These are phyloP conservation scores for Mycena chlorophos DNA, from an alignment of 768 basidiomycete genomes.

Conservation along the genomic window DNA sequence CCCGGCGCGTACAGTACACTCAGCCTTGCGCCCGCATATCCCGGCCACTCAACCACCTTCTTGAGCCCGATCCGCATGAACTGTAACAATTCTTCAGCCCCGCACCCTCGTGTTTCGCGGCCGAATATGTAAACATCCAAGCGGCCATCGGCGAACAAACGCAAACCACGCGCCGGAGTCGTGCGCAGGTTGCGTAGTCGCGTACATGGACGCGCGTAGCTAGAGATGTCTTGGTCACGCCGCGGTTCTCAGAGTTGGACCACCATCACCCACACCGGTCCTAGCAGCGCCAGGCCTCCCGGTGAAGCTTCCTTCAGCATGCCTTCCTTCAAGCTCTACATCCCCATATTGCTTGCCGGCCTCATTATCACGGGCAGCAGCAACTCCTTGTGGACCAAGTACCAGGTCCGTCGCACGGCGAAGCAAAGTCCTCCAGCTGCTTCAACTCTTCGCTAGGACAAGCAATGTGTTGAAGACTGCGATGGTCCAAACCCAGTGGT, in stretches of 20 bases:
- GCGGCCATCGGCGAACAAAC: too few relatives aligned
- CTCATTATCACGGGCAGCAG: slow-evolving; percentile 90
- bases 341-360: slow-evolving; percentile 82
- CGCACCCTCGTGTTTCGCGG: too few relatives aligned
- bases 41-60: too few relatives aligned
- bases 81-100: too few relatives aligned
- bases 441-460: slow-evolving; percentile 56
- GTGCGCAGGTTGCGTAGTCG: too few relatives aligned
- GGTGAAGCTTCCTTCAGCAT: slow-evolving; percentile 38
- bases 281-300: slow-evolving; percentile 7
- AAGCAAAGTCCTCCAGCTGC: slow-evolving; percentile 19
- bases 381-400: slow-evolving; percentile 83
- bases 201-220: too few relatives aligned
- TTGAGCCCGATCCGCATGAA: too few relatives aligned
- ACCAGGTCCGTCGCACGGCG: slow-evolving; percentile 55
- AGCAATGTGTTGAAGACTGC: slow-evolving; percentile 99
- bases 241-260: not conserved
- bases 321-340: slow-evolving; percentile 65
- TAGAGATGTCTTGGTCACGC: too few relatives aligned
- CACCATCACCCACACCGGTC: slow-evolving; percentile 14
- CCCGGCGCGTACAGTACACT: not conserved
- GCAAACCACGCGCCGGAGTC: too few relatives aligned
- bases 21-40: too few relatives aligned
- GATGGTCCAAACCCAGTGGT: slow-evolving; percentile 63
- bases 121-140: too few relatives aligned